These are phyloP conservation scores for Solanum paucissectum DNA, from an alignment of 257 asterid species.

Conservation along the genomic window DNA sequence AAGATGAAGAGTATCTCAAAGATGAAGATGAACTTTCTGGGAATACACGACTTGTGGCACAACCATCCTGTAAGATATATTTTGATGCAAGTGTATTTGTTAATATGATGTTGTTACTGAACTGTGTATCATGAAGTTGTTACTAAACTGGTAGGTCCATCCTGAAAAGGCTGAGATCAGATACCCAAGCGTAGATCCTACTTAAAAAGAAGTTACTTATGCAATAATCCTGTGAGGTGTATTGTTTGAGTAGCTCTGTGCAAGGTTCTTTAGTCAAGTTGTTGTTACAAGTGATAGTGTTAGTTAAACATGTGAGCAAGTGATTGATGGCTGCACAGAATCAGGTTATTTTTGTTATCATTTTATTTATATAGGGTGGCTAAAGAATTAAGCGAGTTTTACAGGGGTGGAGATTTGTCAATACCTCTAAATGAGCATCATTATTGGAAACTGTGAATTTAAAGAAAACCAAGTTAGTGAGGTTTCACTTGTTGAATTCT, in stretches of 20 bases:
- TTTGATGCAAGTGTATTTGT: neutral
- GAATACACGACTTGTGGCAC: conserved; percentile 79
- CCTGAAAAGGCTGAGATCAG: neutral
- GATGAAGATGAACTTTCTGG: conserved; percentile 72
- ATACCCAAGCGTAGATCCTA: neutral
- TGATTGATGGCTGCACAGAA: neutral
- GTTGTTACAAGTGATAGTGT: neutral
- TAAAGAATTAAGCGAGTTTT: neutral
- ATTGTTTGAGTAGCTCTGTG: neutral
- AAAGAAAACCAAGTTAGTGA: neutral
- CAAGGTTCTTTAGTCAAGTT: neutral
- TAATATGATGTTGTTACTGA: neutral
- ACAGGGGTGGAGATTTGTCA: neutral
- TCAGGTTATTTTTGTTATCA: neutral
- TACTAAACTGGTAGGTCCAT: neutral
- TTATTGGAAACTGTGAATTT: neutral
- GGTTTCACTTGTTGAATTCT: neutral
- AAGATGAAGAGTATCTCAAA: conserved; percentile 89
- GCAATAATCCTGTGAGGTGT: neutral
- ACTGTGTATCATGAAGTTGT: neutral
- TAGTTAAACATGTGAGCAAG: neutral
- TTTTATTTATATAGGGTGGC: neutral
- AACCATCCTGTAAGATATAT: conserved; percentile 80
- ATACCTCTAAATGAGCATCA: neutral
- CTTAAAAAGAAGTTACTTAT: neutral